Conservation (phyloP, 2,329 filamentous ascomycete genomes). For the Aspergillus vadensis region DNA sequence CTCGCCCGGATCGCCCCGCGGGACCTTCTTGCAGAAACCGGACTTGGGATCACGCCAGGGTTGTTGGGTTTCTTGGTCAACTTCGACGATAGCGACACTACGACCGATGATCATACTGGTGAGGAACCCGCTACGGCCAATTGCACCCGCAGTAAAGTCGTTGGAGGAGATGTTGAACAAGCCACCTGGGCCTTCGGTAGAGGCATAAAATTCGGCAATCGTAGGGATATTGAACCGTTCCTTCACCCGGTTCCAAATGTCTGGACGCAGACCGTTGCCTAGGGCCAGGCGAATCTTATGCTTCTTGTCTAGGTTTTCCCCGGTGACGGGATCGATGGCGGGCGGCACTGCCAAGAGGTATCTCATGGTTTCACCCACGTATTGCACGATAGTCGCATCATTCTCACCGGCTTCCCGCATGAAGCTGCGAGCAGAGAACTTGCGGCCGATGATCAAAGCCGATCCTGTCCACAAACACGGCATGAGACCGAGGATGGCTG, state of each 20-base stretch:
- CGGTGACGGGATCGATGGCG: constrained; percentile 63
- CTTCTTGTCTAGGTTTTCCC: constrained; percentile 69
- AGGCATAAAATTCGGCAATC: constrained; percentile 78
- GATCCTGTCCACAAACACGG: constrained; percentile 62
- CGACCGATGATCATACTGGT: constrained; percentile 57
- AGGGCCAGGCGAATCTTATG: constrained; percentile 75
- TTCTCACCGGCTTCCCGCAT: constrained; percentile 74
- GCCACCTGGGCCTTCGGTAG: constrained; percentile 70
- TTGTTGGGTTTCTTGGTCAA: constrained; percentile 70
- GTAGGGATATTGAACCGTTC: constrained; percentile 73
- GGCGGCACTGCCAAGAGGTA: constrained; percentile 72
- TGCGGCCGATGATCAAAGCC: constrained; percentile 71
- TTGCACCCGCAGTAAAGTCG: constrained; percentile 71
- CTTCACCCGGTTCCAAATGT: constrained; percentile 83
- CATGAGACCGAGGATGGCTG: constrained; percentile 68
- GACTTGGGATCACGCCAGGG: constrained; percentile 69
- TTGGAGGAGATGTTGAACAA: constrained; percentile 75
- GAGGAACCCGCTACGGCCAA: constrained; percentile 71
- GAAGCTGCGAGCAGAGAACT: constrained; percentile 76
- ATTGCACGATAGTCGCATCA: constrained; percentile 76
- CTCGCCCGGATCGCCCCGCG: constrained; percentile 69
- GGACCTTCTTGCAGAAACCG: constrained; percentile 65
- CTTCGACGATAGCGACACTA: constrained; percentile 61
- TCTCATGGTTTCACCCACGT: constrained; percentile 84
- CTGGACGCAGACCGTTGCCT: constrained; percentile 81